A percentile compares a stretch with the other conserved stretches of the same genome.
These are phyloP conservation scores for Geotrichum citri-aurantii DNA, from an alignment of 1,139 yeast species.

Conservation along the genomic window DNA sequence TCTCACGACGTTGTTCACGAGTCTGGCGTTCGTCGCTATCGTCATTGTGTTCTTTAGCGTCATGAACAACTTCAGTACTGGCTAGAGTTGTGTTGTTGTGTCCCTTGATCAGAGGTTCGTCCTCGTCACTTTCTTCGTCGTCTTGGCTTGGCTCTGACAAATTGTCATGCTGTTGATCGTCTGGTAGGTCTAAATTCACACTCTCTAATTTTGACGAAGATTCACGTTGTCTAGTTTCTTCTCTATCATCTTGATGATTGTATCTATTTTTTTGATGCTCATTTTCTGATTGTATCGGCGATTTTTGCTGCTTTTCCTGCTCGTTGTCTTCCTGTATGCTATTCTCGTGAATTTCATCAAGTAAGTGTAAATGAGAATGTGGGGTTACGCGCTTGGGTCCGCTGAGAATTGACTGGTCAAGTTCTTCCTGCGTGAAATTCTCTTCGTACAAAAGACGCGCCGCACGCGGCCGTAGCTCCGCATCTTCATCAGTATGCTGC, in stretches of 20 bases:
- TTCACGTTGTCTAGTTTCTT: background rate
- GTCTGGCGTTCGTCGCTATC: background rate
- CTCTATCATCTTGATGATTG: background rate
- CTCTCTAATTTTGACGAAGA: background rate
- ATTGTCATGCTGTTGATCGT: background rate
- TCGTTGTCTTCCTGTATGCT: background rate
- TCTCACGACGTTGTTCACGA: background rate
- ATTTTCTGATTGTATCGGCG: background rate
- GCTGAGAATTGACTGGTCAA: constrained; percentile 13
- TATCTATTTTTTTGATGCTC: background rate
- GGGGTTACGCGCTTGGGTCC: constrained; percentile 8
- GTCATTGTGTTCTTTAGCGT: background rate
- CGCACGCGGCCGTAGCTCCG: background rate
- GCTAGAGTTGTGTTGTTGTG: background rate
- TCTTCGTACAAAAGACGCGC: background rate
- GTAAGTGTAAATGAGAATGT: background rate
- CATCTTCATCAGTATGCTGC: background rate
- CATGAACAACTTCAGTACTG: background rate
- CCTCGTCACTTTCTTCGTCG: background rate
- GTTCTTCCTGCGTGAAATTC: constrained; percentile 12
- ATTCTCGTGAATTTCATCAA: background rate
- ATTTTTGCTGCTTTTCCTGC: background rate
- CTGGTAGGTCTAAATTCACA: background rate
- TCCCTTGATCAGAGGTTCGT: background rate
- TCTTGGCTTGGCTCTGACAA: background rate